phyloP scores from a whole-genome alignment of 2,329 filamentous ascomycete species.

The Epichloe glyceriae region DNA sequence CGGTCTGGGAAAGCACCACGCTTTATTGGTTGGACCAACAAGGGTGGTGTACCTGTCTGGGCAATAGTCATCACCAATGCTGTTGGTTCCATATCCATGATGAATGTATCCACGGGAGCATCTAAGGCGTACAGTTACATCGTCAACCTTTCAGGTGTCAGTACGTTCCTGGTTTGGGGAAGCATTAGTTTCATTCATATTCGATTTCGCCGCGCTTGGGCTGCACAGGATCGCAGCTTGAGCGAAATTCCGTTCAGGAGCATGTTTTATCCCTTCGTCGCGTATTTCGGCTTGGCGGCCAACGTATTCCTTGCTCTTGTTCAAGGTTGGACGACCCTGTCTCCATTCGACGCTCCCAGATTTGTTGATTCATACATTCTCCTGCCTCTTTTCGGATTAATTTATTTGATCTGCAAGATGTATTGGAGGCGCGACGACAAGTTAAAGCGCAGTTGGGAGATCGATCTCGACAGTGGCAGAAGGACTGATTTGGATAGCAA shows the following conservation, averaged over 20 bases:
- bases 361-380: conserved; percentile 54
- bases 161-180: conserved; percentile 61
- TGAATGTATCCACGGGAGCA: conserved; percentile 57
- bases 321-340: conserved; percentile 47
- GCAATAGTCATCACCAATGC: conserved; percentile 57
- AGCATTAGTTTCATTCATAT: conserved; percentile 59
- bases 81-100: conserved; percentile 60
- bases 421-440: conserved; percentile 35
- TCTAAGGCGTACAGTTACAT: conserved; percentile 55
- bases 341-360: conserved; percentile 42
- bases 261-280: conserved; percentile 41
- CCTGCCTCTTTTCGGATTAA: conserved; percentile 44
- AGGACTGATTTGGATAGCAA: conserved; percentile 40
- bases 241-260: conserved; percentile 43
- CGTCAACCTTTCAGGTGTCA: conserved; percentile 56
- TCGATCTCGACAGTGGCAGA: conserved; percentile 44
- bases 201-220: conserved; percentile 54
- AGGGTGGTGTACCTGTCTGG: conserved; percentile 46
- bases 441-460: conserved; percentile 35
- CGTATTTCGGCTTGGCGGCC: conserved; percentile 44
- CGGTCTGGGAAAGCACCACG: conserved; percentile 58
- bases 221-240: conserved; percentile 39
- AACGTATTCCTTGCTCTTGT: conserved; percentile 48
- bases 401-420: conserved; percentile 43
- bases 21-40: conserved; percentile 55